phyloP scores from a whole-genome alignment of 2,329 filamentous ascomycete species.

The Graphium sp. region DNA sequence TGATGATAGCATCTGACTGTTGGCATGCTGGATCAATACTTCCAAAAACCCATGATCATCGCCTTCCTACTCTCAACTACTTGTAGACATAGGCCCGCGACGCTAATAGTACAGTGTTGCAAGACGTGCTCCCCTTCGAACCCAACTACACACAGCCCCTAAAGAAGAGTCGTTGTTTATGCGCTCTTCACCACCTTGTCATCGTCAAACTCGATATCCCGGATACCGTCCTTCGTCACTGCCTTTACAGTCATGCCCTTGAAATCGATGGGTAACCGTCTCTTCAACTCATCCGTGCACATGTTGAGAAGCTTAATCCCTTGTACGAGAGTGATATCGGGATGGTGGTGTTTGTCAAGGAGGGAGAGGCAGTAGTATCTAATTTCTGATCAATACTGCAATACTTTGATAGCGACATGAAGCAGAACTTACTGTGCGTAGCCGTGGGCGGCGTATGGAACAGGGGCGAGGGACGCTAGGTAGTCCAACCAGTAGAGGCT shows the following conservation, averaged over 20 bases:
- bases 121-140: no score
- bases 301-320: slow-evolving; percentile 84
- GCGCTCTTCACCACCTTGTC: slow-evolving; percentile 51
- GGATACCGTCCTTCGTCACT: slow-evolving; percentile 84
- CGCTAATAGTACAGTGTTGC: no score
- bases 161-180: slow-evolving; percentile 20
- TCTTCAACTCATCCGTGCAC: slow-evolving; percentile 95
- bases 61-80: no score
- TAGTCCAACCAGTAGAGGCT: slow-evolving; percentile 96
- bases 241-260: slow-evolving; percentile 94
- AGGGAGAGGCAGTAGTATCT: slow-evolving; percentile 97
- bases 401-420: slow-evolving; percentile 6
- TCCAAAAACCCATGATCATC: no score
- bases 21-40: no score
- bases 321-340: slow-evolving; percentile 75
- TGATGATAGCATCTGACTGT: no score
- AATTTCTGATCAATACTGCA: slow-evolving; percentile 3
- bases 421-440: slow-evolving; percentile 67
- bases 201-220: slow-evolving; percentile 73
- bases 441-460: slow-evolving; percentile 93
- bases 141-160: no score
- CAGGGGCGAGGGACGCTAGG: slow-evolving; percentile 68
- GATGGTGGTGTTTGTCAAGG: slow-evolving; percentile 96
- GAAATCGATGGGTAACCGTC: slow-evolving; percentile 94
- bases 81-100: no score